phyloP scores from a whole-genome alignment of 2,329 filamentous ascomycete genomes.

The Fusarium equiseti region DNA sequence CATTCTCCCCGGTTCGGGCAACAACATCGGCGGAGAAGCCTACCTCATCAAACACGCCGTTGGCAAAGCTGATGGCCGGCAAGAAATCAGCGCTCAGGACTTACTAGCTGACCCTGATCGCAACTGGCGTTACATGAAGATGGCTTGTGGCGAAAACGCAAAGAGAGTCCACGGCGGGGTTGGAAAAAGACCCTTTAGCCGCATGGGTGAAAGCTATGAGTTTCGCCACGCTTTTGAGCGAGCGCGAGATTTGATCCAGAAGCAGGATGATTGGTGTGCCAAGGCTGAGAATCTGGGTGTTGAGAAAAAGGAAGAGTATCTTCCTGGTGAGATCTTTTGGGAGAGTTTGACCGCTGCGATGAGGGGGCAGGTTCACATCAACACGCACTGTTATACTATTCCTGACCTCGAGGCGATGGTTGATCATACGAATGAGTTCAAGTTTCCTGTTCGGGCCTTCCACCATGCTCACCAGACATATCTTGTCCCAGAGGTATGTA shows the following conservation, averaged over 20 bases:
- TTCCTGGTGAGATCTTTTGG: constrained; percentile 73
- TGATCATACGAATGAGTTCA: constrained; percentile 78
- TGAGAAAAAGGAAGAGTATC: constrained; percentile 66
- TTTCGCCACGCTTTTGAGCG: constrained; percentile 76
- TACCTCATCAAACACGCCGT: constrained; percentile 77
- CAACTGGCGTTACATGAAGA: constrained; percentile 79
- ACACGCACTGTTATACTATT: constrained; percentile 79
- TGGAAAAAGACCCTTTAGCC: constrained; percentile 67
- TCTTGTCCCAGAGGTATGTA: constrained; percentile 70
- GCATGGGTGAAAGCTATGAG: constrained; percentile 76
- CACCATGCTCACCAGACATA: constrained; percentile 78
- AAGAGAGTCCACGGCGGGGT: constrained; percentile 70
- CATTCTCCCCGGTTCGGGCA: constrained; percentile 75
- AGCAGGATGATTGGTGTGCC: constrained; percentile 77
- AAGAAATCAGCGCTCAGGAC: constrained; percentile 72
- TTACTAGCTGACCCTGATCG: constrained; percentile 75
- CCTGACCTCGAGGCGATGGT: constrained; percentile 77
- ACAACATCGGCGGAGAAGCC: constrained; percentile 79
- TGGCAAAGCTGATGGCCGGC: constrained; percentile 68
- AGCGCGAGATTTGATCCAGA: constrained; percentile 66
- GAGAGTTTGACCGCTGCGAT: constrained; percentile 72
- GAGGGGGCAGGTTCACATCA: constrained; percentile 75
- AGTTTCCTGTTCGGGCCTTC: constrained; percentile 74
- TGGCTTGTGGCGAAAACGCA: constrained; percentile 80
- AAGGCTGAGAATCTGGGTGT: constrained; percentile 64